Base-by-base conservation (phyloP, 257 asterid species). In the Solanum sitiens region DNA sequence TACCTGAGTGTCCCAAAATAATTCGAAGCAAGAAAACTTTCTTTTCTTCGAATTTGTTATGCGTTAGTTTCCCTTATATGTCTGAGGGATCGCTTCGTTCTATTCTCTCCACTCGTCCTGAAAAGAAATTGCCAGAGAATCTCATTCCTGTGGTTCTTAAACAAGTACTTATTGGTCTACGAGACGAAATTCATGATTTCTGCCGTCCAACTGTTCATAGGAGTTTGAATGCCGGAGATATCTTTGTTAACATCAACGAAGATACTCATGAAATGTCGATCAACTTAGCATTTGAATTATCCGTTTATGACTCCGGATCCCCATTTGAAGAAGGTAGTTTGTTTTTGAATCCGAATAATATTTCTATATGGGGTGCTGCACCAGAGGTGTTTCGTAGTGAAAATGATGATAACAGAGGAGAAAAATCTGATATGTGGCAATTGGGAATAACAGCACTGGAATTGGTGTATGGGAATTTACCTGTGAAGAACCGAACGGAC, bases 381-480 rank as follows among this genome's bases (percentile, higher is more conserved):
- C 92, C 92, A 6, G 89, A 89, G 84, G 85, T 85, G 20, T 79
- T 32, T 30, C 3, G 12, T 2, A 23, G 71, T 3, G 71, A 70
- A 1, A n/a, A 71, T 77, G 11, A 68, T 21, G 0, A 16, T 13
- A 68, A n/a, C 27, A 39, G 18, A 14, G 30, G 68, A 8, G 44
- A 11, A 8, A 86, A 83, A 21, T 76, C 88, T 65, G 90, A 86
- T 61, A 86, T 88, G 23, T 90, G 90, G 92, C 15, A 30, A 39
- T 14, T 88, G 53, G 92, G 92, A n/a, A 67, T 88, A 11, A 84
- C 87, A 5, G 83, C 90, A 12, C 33, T 88, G 89, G 92, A 90
- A 35, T 20, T 90, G 84, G 89, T 72, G 2, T 86, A 86, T 16
- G 90, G 88, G 2, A 87, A 67, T 18, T 30, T 86, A 47, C 68